Evolutionary conservation across 768 basidiomycete genomes (phyloP).

Genomic region (Boletus tylopilopsis): DNA sequence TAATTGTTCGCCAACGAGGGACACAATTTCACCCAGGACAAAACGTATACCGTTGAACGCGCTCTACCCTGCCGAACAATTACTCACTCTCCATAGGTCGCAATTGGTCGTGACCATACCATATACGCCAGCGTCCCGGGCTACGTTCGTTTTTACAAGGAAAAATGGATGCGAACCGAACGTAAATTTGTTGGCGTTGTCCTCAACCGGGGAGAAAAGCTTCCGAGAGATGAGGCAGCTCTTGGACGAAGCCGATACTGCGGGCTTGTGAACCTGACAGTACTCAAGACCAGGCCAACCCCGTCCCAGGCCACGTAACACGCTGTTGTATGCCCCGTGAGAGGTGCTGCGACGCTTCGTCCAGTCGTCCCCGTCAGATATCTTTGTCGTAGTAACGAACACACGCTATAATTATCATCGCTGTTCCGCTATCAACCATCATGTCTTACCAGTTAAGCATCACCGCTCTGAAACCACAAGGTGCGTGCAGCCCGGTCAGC

Average conservation of each 20-base stretch:
- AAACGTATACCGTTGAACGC: conserved; percentile 61
- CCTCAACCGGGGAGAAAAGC: conserved; percentile 72
- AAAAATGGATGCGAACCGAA: conserved; percentile 68
- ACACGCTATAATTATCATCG: conserved; percentile 15
- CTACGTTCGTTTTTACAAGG: conserved; percentile 90
- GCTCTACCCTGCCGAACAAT: not conserved
- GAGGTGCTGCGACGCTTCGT: not conserved
- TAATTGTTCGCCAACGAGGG: conserved; percentile 93
- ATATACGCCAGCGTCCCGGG: conserved; percentile 89
- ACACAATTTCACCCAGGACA: conserved; percentile 91
- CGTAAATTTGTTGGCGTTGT: conserved; percentile 85
- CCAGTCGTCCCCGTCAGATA: conserved; percentile 6
- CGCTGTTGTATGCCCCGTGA: not conserved
- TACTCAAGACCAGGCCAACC: conserved; percentile 16
- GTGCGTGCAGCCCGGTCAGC: conserved; percentile 22
- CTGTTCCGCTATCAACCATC: not conserved
- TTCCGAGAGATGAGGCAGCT: conserved; percentile 75
- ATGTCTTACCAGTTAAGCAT: conserved; percentile 40
- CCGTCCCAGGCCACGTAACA: conserved; percentile 8
- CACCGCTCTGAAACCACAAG: conserved; percentile 36
- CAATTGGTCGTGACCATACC: conserved; percentile 92
- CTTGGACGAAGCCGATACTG: conserved; percentile 85
- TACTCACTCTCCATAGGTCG: conserved; percentile 52
- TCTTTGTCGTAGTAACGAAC: conserved; percentile 15
- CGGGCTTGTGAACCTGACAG: conserved; percentile 66